Conservation (phyloP, 495 filamentous ascomycete species). For the Xylaria cubensis region DNA sequence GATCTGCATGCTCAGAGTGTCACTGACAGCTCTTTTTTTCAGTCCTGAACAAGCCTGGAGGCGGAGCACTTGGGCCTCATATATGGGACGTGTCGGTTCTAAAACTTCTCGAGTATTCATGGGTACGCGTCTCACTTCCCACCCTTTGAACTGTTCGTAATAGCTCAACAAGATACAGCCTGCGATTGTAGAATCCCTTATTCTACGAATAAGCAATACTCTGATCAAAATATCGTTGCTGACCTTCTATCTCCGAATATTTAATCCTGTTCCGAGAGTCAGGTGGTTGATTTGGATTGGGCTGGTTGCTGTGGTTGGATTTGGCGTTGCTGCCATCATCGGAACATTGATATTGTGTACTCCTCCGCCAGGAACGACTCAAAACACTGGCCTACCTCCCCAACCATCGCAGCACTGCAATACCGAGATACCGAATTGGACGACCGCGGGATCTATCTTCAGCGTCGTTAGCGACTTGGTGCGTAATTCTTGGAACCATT, state of each 20-base stretch:
- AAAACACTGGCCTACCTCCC: constrained; percentile 30
- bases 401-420: constrained; percentile 16
- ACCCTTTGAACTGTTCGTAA: neutral
- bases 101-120: constrained; percentile 20
- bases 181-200: constrained; percentile 24
- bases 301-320: constrained; percentile 24
- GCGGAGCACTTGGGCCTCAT: constrained; percentile 28
- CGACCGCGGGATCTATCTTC: constrained; percentile 27
- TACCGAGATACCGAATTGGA: constrained; percentile 2
- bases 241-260: constrained; percentile 31
- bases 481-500: neutral
- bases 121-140: constrained; percentile 13
- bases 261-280: constrained; percentile 24
- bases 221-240: constrained; percentile 30
- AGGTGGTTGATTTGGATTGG: constrained; percentile 30
- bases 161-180: constrained; percentile 3
- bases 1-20: neutral
- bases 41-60: constrained; percentile 26
- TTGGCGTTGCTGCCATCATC: constrained; percentile 23
- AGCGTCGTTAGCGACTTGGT: constrained; percentile 27
- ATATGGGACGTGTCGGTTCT: constrained; percentile 33
- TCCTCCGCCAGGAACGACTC: constrained; percentile 48
- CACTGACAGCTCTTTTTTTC: neutral
- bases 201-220: constrained; percentile 28
- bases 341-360: constrained; percentile 30